Percentiles rank a stretch among this genome's conserved stretches.
These are phyloP conservation scores for Acrocalymma vagum DNA, from an alignment of 2,329 filamentous ascomycete species.

Conservation along the genomic window DNA sequence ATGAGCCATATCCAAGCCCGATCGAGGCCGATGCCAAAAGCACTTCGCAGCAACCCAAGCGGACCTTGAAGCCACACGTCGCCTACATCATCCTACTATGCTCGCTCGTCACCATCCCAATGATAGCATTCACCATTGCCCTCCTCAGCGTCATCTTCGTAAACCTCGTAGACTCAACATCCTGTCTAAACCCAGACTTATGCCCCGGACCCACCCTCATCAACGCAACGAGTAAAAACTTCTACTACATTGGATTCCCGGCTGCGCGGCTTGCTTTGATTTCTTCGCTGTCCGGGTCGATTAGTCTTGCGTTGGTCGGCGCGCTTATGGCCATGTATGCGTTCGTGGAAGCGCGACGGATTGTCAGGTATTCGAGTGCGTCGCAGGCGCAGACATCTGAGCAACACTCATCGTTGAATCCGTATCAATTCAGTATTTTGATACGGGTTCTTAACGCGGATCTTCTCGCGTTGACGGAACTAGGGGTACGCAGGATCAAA, in stretches of 20 bases:
- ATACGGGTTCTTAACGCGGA: conserved; percentile 21
- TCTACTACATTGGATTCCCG: conserved; percentile 19
- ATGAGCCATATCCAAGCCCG: too few relatives aligned
- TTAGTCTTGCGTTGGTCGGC: conserved; percentile 19
- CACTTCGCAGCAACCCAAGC: too few relatives aligned
- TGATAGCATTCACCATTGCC: conserved; percentile 10
- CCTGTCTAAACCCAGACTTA: conserved; percentile 13
- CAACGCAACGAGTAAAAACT: conserved; percentile 1
- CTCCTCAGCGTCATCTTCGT: conserved; percentile 13
- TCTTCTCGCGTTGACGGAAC: conserved; percentile 12
- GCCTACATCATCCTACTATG: conserved; percentile 10
- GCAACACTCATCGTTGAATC: conserved; percentile 10
- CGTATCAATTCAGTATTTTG: conserved; percentile 15
- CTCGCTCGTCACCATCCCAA: conserved; percentile 11
- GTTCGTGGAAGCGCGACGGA: too few relatives aligned
- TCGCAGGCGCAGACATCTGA: too few relatives aligned
- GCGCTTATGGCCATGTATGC: conserved; percentile 17
- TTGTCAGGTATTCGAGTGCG: too few relatives aligned
- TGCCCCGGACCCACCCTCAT: conserved; percentile 9
- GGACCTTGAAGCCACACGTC: conserved; percentile 2
- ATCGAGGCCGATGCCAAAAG: too few relatives aligned
- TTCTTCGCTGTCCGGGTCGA: conserved; percentile 16
- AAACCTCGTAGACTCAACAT: conserved; percentile 5
- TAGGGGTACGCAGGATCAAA: conserved; percentile 4
- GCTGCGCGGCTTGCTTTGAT: conserved; percentile 21